These are phyloP conservation scores for Moesziomyces globuligerus DNA, from an alignment of 1,284 basidiomycete genomes.

Conservation along the genomic window DNA sequence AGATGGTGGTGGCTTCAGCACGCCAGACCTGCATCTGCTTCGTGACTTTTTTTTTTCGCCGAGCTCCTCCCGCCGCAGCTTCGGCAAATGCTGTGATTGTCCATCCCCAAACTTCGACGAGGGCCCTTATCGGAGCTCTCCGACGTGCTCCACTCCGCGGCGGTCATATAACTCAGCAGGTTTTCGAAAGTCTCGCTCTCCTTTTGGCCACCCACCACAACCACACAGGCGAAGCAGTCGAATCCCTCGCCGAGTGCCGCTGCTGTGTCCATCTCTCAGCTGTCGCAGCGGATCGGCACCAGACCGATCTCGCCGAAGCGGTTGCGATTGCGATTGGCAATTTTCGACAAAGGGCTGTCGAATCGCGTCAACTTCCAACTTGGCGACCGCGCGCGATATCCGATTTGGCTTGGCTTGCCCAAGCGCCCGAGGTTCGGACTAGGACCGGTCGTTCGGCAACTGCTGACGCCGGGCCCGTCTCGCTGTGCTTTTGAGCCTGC, in stretches of 20 bases:
- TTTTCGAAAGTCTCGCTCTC: not conserved
- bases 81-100: not conserved
- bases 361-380: not conserved
- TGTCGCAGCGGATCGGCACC: no score
- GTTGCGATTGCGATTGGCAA: no score
- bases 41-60: not conserved
- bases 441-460: conserved; percentile 24
- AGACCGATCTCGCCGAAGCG: no score
- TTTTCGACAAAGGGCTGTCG: not conserved
- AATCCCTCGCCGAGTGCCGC: no score
- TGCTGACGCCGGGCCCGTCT: conserved; percentile 5
- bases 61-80: not conserved
- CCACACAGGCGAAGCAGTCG: no score
- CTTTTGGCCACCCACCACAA: not conserved
- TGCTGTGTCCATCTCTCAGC: no score
- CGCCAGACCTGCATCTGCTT: conserved; percentile 7
- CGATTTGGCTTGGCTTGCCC: not conserved
- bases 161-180: not conserved
- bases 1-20: conserved; percentile 5
- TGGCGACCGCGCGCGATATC: not conserved
- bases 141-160: not conserved
- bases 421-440: not conserved
- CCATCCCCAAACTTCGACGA: no score
- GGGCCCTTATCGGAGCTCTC: no score
- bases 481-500: not conserved